Conservation (phyloP, 257 asterid genomes). For the Lithospermum erythrorhizon region DNA sequence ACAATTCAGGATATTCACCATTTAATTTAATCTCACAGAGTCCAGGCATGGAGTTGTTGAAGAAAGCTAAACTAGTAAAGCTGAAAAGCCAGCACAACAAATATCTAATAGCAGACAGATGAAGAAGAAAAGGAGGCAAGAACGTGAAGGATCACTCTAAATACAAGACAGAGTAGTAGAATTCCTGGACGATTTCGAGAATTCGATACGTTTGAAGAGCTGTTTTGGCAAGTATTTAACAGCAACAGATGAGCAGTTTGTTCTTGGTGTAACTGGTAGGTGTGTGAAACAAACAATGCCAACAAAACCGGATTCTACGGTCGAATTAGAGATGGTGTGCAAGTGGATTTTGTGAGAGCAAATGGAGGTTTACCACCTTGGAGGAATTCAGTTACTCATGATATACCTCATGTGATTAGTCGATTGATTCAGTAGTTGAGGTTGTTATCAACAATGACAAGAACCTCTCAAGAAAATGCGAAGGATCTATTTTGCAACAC, state of each 20-base stretch:
- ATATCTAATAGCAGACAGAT: constrained; percentile 3
- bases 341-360: constrained; percentile 58
- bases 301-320: constrained; percentile 43
- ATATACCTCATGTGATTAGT: constrained; percentile 64
- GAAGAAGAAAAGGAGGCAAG: constrained; percentile 22
- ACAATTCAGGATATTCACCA: too few relatives aligned
- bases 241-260: constrained; percentile 50
- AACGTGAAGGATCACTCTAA: constrained; percentile 27
- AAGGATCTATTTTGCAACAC: constrained; percentile 26
- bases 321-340: constrained; percentile 48
- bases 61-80: constrained; percentile 50
- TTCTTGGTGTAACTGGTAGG: constrained; percentile 63
- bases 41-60: constrained; percentile 48
- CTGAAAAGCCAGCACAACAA: constrained; percentile 50
- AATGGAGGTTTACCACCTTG: constrained; percentile 91
- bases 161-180: constrained; percentile 63
- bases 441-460: constrained; percentile 41
- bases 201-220: constrained; percentile 56
- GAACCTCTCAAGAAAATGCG: constrained; percentile 30
- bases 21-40: too few relatives aligned
- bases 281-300: constrained; percentile 56
- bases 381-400: constrained; percentile 85
- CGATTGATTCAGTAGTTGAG: constrained; percentile 61
- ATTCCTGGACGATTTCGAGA: constrained; percentile 44
- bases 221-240: constrained; percentile 58